Percentiles rank a stretch among this genome's conserved stretches.
Evolutionary conservation across 106 monocot species (phyloP).

Genomic region (Phalaenopsis equestris): DNA sequence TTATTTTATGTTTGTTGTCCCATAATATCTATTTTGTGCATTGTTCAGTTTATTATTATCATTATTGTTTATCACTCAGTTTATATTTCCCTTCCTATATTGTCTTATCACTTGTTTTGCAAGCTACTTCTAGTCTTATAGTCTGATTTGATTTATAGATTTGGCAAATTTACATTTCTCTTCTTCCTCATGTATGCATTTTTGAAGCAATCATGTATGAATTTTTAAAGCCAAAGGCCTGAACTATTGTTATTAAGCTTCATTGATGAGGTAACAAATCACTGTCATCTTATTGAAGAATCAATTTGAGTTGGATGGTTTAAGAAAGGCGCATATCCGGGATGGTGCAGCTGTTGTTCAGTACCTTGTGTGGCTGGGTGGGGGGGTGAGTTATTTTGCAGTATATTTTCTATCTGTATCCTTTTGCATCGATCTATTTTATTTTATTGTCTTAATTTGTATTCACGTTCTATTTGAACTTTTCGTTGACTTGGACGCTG

Average conservation of each 20-base stretch:
- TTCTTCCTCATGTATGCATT: neutral
- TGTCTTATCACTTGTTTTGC: neutral
- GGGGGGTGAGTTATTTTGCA: conserved; percentile 30
- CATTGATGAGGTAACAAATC: neutral
- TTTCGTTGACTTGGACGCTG: neutral
- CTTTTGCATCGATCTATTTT: neutral
- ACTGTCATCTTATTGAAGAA: conserved; percentile 40
- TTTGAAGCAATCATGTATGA: neutral
- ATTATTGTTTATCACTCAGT: neutral
- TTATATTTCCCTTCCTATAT: neutral
- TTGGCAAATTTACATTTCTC: neutral
- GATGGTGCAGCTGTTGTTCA: conserved; percentile 99
- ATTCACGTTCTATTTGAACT: neutral
- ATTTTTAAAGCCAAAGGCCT: neutral
- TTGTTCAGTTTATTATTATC: neutral
- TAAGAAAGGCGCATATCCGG: conserved; percentile 83
- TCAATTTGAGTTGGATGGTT: conserved; percentile 69
- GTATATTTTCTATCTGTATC: neutral
- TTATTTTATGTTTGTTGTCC: no score
- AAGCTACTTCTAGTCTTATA: neutral
- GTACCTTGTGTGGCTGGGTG: conserved; percentile 83
- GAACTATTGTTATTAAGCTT: neutral
- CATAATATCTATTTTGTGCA: neutral
- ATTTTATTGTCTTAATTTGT: neutral
- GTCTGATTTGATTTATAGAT: neutral